phyloP scores from a whole-genome alignment of 805 yeast species.

The Priceomyces melissophilus region DNA sequence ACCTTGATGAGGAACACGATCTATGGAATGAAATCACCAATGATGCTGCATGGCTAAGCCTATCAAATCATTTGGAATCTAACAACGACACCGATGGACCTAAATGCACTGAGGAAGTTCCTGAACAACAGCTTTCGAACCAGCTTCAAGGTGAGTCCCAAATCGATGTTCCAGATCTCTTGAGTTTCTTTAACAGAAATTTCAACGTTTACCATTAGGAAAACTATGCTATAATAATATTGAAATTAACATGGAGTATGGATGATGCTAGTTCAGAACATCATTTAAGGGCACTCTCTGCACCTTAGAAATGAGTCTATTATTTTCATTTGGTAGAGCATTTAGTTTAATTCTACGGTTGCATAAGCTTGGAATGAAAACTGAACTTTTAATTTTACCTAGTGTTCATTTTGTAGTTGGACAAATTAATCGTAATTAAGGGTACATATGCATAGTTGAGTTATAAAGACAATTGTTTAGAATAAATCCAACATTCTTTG shows the following conservation, averaged over 20 bases:
- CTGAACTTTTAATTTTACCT: no score
- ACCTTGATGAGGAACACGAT: slow-evolving; percentile 43
- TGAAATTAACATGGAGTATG: no score
- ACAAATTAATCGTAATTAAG: not conserved
- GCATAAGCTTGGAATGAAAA: no score
- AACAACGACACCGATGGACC: not conserved
- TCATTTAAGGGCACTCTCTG: no score
- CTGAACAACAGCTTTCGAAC: not conserved
- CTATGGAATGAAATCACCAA: slow-evolving; percentile 76
- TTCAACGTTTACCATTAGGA: not conserved
- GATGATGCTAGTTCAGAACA: no score
- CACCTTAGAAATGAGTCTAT: no score
- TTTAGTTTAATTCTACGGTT: no score
- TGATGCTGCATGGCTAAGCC: slow-evolving; percentile 70
- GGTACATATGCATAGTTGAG: not conserved
- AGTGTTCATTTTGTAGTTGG: not conserved
- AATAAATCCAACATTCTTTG: slow-evolving; percentile 26
- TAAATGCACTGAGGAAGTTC: not conserved
- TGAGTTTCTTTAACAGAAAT: slow-evolving; percentile 1
- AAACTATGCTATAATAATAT: no score
- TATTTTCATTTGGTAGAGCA: no score
- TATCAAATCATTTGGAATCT: slow-evolving; percentile 11
- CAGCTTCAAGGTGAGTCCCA: not conserved
- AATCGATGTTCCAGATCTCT: slow-evolving; percentile 1
- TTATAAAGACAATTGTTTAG: slow-evolving; percentile 10